A percentile compares a stretch with the other conserved stretches of the same genome.
Conservation (phyloP, 768 basidiomycete genomes). For the Amanita rubescens region DNA sequence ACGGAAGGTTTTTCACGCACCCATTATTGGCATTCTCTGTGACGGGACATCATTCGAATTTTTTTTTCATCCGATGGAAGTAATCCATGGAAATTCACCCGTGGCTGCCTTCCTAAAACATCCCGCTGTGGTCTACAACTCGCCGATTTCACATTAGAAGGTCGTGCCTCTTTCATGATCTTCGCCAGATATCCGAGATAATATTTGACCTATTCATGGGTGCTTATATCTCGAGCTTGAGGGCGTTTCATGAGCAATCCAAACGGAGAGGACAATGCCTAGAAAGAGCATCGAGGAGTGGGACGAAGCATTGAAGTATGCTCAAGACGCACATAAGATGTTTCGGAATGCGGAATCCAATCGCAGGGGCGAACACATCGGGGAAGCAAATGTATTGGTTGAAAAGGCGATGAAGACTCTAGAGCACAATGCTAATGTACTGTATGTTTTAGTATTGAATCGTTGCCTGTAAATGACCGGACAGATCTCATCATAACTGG, state of each 20-base stretch:
- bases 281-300: background rate
- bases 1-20: background rate
- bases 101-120: background rate
- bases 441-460: constrained; percentile 8
- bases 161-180: constrained; percentile 7
- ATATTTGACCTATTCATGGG: constrained; percentile 12
- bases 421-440: constrained; percentile 7
- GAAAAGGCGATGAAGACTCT: constrained; percentile 8
- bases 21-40: constrained; percentile 11
- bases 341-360: constrained; percentile 4
- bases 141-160: constrained; percentile 6
- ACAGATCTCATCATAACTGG: constrained; percentile 10
- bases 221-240: constrained; percentile 10
- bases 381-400: constrained; percentile 4
- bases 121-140: background rate
- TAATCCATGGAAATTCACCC: background rate
- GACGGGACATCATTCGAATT: constrained; percentile 12
- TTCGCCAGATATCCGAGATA: constrained; percentile 13
- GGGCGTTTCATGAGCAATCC: constrained; percentile 7
- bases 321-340: background rate
- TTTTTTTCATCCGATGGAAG: constrained; percentile 10
- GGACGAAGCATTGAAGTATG: background rate
- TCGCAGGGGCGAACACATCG: constrained; percentile 3
- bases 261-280: background rate
- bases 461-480: constrained; percentile 6